Evolutionary conservation across 495 filamentous ascomycete species (phyloP), one percentile per base, ranked within the genome.

Genomic region (Cetradonia linearis): DNA sequence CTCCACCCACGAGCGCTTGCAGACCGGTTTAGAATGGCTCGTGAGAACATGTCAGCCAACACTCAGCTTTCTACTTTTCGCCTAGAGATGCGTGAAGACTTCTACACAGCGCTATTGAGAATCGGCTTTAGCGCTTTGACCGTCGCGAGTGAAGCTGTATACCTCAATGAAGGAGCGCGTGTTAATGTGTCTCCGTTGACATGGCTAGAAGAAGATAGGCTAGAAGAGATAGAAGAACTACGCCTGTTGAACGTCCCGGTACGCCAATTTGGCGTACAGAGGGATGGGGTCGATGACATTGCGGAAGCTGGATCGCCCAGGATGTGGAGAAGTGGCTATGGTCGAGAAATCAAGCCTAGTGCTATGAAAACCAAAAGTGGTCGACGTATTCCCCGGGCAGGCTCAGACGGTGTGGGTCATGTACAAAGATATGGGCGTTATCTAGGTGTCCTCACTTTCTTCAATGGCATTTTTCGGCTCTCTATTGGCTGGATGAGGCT

Each of bases 131-230:
- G 81, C 20, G 84, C 89, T 38, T 80, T 97, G 53, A 95, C 89
- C 1, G 89, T 92, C 64, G 93, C 94, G 0, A 94, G 88, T 62
- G 90, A 97, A 69, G 92, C 93, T 1, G 94, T 97, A 0, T 98
- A 94, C 68, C 77, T 98, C 25, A 92, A 95, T 56, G 93, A 97
- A 73, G 90, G 91, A 14, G 79, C 80, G 31, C 74, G 75, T n/a
- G 83, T 98, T 25, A 81, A 81, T 53, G 75, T 95, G 11, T 80
- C 83, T 40, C 75, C 76, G n/a, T 83, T 84, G 74, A 97, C 94
- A 0, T 98, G 93, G 93, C 74, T 98, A 13, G 93, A 98, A 65
- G 85, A 87, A 48, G 90, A 95, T 47, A 79, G 90, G 27, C 70
- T 93, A 18, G 78, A 88, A 33, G 78, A 84, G 64, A 71, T 81